phyloP scores from a whole-genome alignment of 441 rosid genomes.

The Erodium trifolium region DNA sequence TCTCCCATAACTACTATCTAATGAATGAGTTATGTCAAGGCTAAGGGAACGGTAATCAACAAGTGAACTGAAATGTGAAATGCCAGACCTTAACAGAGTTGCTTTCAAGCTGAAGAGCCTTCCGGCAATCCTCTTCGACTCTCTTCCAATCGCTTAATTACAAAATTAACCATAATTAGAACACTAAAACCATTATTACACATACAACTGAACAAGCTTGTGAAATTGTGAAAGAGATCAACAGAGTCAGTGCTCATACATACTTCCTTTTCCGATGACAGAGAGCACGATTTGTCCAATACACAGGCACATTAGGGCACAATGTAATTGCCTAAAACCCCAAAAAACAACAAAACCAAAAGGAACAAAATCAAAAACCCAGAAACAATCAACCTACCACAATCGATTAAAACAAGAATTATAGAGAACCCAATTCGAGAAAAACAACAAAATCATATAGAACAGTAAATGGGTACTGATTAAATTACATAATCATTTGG shows the following conservation, averaged over 20 bases:
- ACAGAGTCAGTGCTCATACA: slow-evolving; percentile 21
- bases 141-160: slow-evolving; percentile 62
- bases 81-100: slow-evolving; percentile 65
- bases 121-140: slow-evolving; percentile 77
- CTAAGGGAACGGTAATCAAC: background rate
- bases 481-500: too few relatives aligned
- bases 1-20: background rate
- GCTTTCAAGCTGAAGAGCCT: slow-evolving; percentile 59
- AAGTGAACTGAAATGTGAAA: background rate
- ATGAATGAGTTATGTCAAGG: background rate
- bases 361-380: background rate
- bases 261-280: slow-evolving; percentile 84
- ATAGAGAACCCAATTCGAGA: too few relatives aligned
- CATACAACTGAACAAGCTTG: too few relatives aligned
- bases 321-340: slow-evolving; percentile 60
- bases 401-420: too few relatives aligned
- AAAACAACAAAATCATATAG: too few relatives aligned
- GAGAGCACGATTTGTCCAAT: slow-evolving; percentile 90
- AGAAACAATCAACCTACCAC: too few relatives aligned
- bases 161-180: background rate
- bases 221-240: background rate
- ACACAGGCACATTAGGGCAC: slow-evolving; percentile 73
- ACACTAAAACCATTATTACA: background rate
- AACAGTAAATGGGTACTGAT: too few relatives aligned
- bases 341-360: background rate